These are phyloP conservation scores for Ustilago curta DNA, from an alignment of 1,284 basidiomycete genomes.

Conservation along the genomic window DNA sequence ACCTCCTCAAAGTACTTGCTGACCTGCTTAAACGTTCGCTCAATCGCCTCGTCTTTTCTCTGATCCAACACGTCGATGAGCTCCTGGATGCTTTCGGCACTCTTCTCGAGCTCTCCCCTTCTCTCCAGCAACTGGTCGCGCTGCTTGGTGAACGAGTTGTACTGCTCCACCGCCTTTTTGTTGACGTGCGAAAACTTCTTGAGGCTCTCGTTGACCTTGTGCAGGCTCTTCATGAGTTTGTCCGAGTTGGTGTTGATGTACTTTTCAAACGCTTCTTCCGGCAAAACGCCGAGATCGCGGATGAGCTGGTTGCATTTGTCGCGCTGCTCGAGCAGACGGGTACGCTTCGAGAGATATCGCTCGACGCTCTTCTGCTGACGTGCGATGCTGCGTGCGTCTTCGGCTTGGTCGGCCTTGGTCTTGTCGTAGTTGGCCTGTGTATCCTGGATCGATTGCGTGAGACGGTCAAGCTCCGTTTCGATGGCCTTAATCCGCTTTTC, in stretches of 20 bases:
- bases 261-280: slow-evolving; percentile 96
- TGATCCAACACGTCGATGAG: slow-evolving; percentile 95
- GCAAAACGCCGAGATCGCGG: slow-evolving; percentile 92
- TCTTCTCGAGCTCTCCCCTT: slow-evolving; percentile 88
- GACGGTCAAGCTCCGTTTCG: slow-evolving; percentile 74
- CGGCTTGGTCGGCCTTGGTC: slow-evolving; percentile 82
- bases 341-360: slow-evolving; percentile 89
- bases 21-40: slow-evolving; percentile 97
- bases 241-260: slow-evolving; percentile 85
- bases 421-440: slow-evolving; percentile 78
- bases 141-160: slow-evolving; percentile 96
- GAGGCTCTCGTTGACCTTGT: slow-evolving; percentile 87
- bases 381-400: slow-evolving; percentile 85
- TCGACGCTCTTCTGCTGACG: slow-evolving; percentile 94
- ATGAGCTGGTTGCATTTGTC: slow-evolving; percentile 95
- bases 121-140: slow-evolving; percentile 88
- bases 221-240: slow-evolving; percentile 88
- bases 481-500: slow-evolving; percentile 58
- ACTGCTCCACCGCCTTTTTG: slow-evolving; percentile 99
- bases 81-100: slow-evolving; percentile 88
- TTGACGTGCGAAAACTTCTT: slow-evolving; percentile 98
- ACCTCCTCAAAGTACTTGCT: slow-evolving; percentile 96
- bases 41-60: slow-evolving; percentile 97
- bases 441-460: slow-evolving; percentile 77
- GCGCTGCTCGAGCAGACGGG: slow-evolving; percentile 83